Evolutionary conservation across 306 rosid genomes (phyloP), one percentile per base, ranked within the genome.

Genomic region (Acacia confusa): DNA sequence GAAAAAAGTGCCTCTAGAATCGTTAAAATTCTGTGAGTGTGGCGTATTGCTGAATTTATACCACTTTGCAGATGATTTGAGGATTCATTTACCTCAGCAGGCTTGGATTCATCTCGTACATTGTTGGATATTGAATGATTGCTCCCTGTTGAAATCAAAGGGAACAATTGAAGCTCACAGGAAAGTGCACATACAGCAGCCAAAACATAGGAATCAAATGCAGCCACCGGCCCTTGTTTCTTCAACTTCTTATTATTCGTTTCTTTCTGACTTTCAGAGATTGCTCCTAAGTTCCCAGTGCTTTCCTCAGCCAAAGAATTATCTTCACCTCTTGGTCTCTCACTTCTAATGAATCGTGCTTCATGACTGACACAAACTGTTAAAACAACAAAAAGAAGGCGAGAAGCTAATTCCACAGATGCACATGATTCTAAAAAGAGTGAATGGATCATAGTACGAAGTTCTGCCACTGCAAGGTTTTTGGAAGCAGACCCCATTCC

Each of bases 131-230:
- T 85, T 50, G 84, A 84, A 76, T 82, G 92, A 76, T 82, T 88
- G 81, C 72, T 73, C 47, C 90, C 94, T 79, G 88, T 79, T 27
- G 97, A 81, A 60, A 91, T 19, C 82, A 95, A 83, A 74, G 99
- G 97, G 84, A 91, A 93, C 80, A 95, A 82, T 86, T 93, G 99
- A 83, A 95, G 97, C 87, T 95, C 99, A 75, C 95, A 95, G 36
- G 99, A 85, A 76, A 93, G 97, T 73, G 99, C 99, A 88, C 99
- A 95, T 81, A 95, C 91, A 45, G 99, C 95, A 82, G 97, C 99
- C 65, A 93, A 85, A 81, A 95, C 99, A 76, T 95, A 95, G n/a
- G 99, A 93, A 86, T 95, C 99, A 84, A 95, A 95, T 17, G 99
- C 97, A 34, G 97, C 94, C 34, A 93, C 89, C 16, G 99, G 97